phyloP scores from a whole-genome alignment of 2,329 filamentous ascomycete species.

The Talaromyces sp. region DNA sequence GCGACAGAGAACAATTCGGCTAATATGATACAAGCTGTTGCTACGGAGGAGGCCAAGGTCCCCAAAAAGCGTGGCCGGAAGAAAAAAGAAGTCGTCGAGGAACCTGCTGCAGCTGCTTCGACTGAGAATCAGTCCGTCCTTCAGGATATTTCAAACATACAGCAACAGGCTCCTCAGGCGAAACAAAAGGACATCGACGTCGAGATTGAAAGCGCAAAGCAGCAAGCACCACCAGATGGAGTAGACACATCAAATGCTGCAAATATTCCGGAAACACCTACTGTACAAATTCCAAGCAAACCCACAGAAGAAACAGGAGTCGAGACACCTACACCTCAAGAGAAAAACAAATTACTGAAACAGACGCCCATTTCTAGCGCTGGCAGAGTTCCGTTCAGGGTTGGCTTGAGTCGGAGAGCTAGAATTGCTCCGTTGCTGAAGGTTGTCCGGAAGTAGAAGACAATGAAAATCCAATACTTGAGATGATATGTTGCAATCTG shows the following conservation, averaged over 20 bases:
- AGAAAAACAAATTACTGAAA: conserved; percentile 31
- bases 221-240: not conserved
- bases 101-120: not conserved
- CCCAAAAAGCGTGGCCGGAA: conserved; percentile 48
- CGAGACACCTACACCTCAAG: not conserved
- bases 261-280: not conserved
- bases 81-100: conserved; percentile 30
- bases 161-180: conserved; percentile 6
- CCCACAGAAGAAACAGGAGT: conserved; percentile 7
- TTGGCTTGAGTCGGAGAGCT: conserved; percentile 51
- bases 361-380: conserved; percentile 43
- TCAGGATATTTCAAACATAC: conserved; percentile 17
- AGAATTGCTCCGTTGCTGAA: conserved; percentile 51
- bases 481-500: conserved; percentile 1
- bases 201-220: not conserved
- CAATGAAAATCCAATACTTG: too few relatives aligned
- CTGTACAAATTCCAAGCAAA: conserved; percentile 23
- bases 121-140: conserved; percentile 5
- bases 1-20: not conserved
- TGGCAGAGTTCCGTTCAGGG: conserved; percentile 44
- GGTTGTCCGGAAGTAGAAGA: conserved; percentile 42
- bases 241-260: not conserved
- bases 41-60: conserved; percentile 19
- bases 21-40: conserved; percentile 14
- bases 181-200: conserved; percentile 4